These are phyloP conservation scores for Hypoxylon sp. DNA, from an alignment of 2,329 filamentous ascomycete species.

Conservation along the genomic window DNA sequence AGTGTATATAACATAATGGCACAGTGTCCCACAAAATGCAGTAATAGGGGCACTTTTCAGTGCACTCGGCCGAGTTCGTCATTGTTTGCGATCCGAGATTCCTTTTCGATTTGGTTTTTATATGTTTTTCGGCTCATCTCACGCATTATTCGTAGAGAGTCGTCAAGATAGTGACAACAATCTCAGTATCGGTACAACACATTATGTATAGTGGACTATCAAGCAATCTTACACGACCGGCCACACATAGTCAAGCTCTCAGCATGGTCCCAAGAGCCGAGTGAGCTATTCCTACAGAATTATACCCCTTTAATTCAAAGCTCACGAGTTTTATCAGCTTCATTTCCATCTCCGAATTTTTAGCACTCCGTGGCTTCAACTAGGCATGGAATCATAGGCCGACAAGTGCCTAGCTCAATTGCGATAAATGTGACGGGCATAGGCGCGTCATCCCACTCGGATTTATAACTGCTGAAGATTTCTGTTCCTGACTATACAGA, in stretches of 20 bases:
- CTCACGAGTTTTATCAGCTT: not conserved
- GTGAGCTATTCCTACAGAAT: not conserved
- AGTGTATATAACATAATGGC: not conserved
- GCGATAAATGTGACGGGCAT: not conserved
- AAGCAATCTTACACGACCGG: too few relatives aligned
- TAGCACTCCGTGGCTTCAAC: constrained; percentile 74
- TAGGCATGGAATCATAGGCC: not conserved
- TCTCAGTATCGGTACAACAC: constrained; percentile 79
- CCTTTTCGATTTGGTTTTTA: not conserved
- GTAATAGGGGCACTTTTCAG: not conserved
- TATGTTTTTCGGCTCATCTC: not conserved
- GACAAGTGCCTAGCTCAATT: not conserved
- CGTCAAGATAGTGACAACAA: not conserved
- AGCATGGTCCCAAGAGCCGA: not conserved
- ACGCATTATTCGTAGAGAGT: not conserved
- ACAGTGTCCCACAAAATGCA: not conserved
- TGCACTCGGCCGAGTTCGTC: constrained; percentile 3
- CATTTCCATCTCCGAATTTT: constrained; percentile 51
- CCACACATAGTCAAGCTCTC: not conserved
- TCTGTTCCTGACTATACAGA: constrained; percentile 2
- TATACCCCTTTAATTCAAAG: not conserved
- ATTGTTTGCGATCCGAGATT: not conserved
- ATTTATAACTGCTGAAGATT: constrained; percentile 1
- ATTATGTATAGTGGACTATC: not conserved
- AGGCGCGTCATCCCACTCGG: constrained; percentile 14